phyloP scores from a whole-genome alignment of 179 eudicot genomes.

The Silene coronaria region DNA sequence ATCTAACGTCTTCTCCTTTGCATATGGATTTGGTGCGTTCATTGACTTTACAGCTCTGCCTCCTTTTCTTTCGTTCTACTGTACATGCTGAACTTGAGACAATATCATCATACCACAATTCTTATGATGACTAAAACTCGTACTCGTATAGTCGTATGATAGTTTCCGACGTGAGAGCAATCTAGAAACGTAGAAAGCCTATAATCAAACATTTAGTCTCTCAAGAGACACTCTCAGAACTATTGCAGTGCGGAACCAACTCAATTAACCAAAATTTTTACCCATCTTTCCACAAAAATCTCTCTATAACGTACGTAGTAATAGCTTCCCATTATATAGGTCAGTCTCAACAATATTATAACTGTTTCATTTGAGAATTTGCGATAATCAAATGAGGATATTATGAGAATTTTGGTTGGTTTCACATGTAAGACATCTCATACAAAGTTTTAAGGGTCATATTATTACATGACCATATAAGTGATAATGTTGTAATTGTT shows the following conservation, averaged over 20 bases:
- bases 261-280: too few species aligned
- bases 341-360: background rate
- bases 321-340: background rate
- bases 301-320: background rate
- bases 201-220: background rate
- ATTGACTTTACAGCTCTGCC: background rate
- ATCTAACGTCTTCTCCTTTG: slow-evolving; percentile 70
- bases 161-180: background rate
- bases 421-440: background rate
- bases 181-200: background rate
- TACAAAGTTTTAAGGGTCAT: background rate
- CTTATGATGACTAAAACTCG: too few species aligned
- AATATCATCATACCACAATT: background rate
- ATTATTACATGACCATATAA: background rate
- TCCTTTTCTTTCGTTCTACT: background rate
- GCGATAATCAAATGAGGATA: background rate
- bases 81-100: background rate
- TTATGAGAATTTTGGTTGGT: background rate
- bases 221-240: background rate
- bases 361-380: background rate
- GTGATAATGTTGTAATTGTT: background rate
- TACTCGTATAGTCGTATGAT: background rate
- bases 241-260: background rate
- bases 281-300: too few species aligned
- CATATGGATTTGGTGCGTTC: slow-evolving; percentile 66